Evolutionary conservation across 129 eudicot genomes (phyloP), one percentile per base, ranked within the genome.

Genomic region (Tagetes patula): DNA sequence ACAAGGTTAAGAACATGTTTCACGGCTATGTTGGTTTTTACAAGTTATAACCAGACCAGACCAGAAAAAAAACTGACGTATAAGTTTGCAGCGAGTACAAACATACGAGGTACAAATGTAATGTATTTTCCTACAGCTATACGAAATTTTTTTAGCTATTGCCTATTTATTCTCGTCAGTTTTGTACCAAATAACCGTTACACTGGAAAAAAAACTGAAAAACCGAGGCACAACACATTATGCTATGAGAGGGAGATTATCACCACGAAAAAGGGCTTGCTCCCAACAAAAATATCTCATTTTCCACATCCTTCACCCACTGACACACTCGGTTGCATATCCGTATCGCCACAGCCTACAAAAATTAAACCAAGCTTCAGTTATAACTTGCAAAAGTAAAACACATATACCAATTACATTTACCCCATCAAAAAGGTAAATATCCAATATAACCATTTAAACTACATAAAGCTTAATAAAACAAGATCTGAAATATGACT

Each of bases 201-300:
- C 67, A 58, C 20, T 31, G 6, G 6, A 40, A 49, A 50, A 14
- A 50, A 10, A 10, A 36, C 32, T 5, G 30, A 48, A 77, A 66
- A 46, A 47, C 42, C 46, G 13, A 52, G 36, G 67, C 46, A 39
- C 39, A 37, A 62, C 8, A 67, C 77, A 75, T 38, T 66, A 68
- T 39, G 40, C 65, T 49, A 48, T 1, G 71, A 5, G 30, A 67
- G 76, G 61, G 59, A 84, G 80, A 49, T 65, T 12, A 75, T 87
- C 89, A 89, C 98, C 98, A 93, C 56, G 96, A 84, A 73, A 93
- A 93, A 55, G 98, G 92, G 85, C 91, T 93, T 39, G 96, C 96
- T 93, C 98, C 96, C 84, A 87, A 49, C 80, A 93, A 81, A 85
- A 93, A 93, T 56, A 93, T 86, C 34, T 93, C 96, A 14, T 89